Conservation (phyloP, 352 stramenopile species). For the Sclerospora graminicola region DNA sequence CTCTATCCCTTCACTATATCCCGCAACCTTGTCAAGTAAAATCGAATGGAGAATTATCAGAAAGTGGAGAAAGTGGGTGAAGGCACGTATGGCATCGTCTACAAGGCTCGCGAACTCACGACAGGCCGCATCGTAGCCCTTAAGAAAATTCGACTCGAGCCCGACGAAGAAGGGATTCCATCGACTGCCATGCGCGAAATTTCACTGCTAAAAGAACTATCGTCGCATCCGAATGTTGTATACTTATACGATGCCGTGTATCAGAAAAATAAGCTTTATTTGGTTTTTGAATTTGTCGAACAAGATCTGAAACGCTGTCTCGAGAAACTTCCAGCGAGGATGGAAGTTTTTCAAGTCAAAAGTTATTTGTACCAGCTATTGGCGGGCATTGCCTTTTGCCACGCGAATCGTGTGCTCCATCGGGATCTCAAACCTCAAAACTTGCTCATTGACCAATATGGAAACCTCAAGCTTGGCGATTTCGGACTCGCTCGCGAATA, state of each 20-base stretch:
- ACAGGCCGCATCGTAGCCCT: constrained; percentile 90
- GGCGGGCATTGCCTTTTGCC: constrained; percentile 88
- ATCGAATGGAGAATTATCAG: constrained; percentile 78
- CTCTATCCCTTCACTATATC: no score
- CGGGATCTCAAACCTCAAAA: constrained; percentile 98
- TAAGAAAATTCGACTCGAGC: constrained; percentile 88
- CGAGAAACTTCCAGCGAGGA: constrained; percentile 87
- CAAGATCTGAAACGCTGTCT: constrained; percentile 85
- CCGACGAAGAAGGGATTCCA: constrained; percentile 96
- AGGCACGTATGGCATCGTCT: constrained; percentile 95
- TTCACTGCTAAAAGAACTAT: constrained; percentile 90
- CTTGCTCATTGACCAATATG: constrained; percentile 82
- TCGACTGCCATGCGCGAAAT: constrained; percentile 97
- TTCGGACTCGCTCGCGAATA: constrained; percentile 89
- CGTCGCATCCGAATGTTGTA: constrained; percentile 92
- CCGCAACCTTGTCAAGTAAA: no score
- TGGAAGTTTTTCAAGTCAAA: constrained; percentile 76
- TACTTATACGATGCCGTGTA: constrained; percentile 78
- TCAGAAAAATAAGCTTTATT: constrained; percentile 80
- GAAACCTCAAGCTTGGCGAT: constrained; percentile 88
- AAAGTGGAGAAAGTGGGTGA: constrained; percentile 87
- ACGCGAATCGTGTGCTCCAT: constrained; percentile 94
- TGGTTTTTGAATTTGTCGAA: constrained; percentile 84
- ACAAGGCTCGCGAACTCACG: constrained; percentile 90
- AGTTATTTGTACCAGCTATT: constrained; percentile 77